Base-by-base conservation (phyloP, 768 basidiomycete species). In the Galerina sulciceps region DNA sequence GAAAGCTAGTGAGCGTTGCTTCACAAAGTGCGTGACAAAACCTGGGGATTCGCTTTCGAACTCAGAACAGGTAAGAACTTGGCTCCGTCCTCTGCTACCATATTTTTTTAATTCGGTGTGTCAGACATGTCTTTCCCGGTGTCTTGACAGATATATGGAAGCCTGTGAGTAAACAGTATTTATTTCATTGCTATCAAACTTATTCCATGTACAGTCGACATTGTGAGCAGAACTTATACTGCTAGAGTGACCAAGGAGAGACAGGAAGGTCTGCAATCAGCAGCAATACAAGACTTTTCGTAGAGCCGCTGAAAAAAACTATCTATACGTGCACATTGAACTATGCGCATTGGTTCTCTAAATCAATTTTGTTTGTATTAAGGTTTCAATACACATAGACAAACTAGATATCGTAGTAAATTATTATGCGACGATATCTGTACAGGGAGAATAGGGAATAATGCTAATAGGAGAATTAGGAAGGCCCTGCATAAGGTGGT, bases 1-100 rank as follows among this genome's bases (percentile, higher is more conserved):
- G 91, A 92, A 89, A 85, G 81, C 86, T 13, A 89, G 84, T 61
- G 90, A 93, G 56, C 86, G 87, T 64, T 94, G 92, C 73, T 94
- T 80, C 72, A 68, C 77, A 50, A 91, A 90, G 66, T 94, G 93
- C 62, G 77, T 94, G 37, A 80, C 85, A 8, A 94, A 91, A 65
- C 93, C 93, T 0, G 85, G 85, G 10, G 77, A 79, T 4, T 86
- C 89, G 1, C 75, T 93, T 59, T 86, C 87, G 6, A 76, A 79
- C 62, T 85, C 87, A 2, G 92, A 93, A 66, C 85, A 93, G 86
- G 91, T 89, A 50, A 48, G 76, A 10, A 37, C 3, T 22, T 37
- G 13, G 5, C 44, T 18, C 36, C 36, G 50, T 56, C 44, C 48
- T 23, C 34, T 34, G 15, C 20, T 10, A 44, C 42, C 43, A 61